Base-by-base conservation (phyloP, 169 alveolate genomes). In the Plasmodium relictum region DNA sequence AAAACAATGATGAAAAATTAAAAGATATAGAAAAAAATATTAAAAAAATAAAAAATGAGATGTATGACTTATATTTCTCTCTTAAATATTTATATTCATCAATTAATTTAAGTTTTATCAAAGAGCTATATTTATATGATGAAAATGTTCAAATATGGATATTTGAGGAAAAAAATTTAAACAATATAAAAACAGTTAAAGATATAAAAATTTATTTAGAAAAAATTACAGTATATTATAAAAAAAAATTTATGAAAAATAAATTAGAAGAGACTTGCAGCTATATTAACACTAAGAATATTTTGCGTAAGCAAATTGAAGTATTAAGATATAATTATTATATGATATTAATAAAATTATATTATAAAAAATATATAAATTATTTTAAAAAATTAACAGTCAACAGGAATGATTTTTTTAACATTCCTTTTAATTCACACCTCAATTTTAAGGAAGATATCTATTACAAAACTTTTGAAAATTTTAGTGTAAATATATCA, bases 291-390 rank as follows among this genome's bases (percentile, higher is more conserved):
- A 37, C 8, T 14, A 71, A 71, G 16, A 71, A 71, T 20, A 48
- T 59, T 41, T 41, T 71, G 9, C 83, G 83, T 2, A 71, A 71
- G 41, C 83, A 71, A 14, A 71, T 71, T 50, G 83, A 71, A 71
- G 52, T 52, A n/a, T 37, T 71, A 14, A 71, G 41, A 52, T 26
- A 7, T 37, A 71, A 26, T 22, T 58, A 71, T 50, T 12, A 41
- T 18, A 48, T 26, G 16, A 10, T 71, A 24, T 42, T 58, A 14
- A 71, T 59, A 50, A 50, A 71, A 20, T 50, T 71, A 20, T 71
- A 71, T 42, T 71, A 71, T 50, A 31, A 45, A 50, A n/a, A 71
- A 10, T 71, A 37, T 52, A 16, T 41, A 10, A 71, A 71, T 48
- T 71, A 48, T 18, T 71, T 71, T 20, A 39, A 14, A 52, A 54